Conservation (phyloP, 108 stramenopile genomes). For the Nitzschia sp. region DNA sequence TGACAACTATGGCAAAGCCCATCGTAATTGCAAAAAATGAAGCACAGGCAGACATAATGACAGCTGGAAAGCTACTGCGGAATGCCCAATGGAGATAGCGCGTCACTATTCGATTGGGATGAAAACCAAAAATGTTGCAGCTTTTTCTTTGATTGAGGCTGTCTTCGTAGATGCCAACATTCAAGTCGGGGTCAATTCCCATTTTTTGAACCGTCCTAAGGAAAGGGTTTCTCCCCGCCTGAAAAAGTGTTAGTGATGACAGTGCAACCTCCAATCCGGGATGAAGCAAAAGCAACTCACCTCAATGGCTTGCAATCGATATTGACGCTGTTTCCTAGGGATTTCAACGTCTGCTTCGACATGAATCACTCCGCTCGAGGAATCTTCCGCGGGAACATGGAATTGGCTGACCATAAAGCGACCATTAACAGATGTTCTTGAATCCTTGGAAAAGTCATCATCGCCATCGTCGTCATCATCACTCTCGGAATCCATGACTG, state of each 20-base stretch:
- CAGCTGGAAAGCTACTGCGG: conserved; percentile 37
- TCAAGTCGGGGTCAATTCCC: background rate
- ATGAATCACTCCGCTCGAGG: background rate
- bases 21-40: conserved; percentile 30
- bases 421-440: background rate
- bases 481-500: background rate
- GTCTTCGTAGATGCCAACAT: conserved; percentile 3
- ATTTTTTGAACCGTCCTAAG: background rate
- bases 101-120: conserved; percentile 16
- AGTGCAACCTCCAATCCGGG: background rate
- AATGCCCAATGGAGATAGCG: conserved; percentile 43
- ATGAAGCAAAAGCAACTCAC: background rate
- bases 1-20: conserved; percentile 1
- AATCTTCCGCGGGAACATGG: background rate
- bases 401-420: conserved; percentile 1
- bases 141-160: background rate
- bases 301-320: conserved; percentile 12
- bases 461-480: background rate
- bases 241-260: background rate
- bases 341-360: background rate
- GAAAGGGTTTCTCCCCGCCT: background rate
- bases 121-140: conserved; percentile 2
- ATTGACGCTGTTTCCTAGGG: background rate
- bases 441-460: background rate
- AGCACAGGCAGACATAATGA: conserved; percentile 27